Base-by-base conservation (phyloP, 352 stramenopile genomes). In the Albugo laibachii region DNA sequence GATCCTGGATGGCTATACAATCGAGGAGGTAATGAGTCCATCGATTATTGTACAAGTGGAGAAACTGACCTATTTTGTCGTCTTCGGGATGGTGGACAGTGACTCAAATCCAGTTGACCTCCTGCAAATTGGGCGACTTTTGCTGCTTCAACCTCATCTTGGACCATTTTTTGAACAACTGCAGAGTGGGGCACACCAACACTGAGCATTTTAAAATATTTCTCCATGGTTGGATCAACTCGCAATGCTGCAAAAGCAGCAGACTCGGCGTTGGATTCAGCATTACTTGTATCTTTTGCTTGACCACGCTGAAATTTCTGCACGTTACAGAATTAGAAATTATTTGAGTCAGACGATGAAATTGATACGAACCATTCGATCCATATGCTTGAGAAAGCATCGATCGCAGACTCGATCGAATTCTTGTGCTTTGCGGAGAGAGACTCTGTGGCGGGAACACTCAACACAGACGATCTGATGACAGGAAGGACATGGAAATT, bases 161-260 rank as follows among this genome's bases (percentile, higher is more conserved):
- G 71, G 8, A 66, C 56, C 73, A 89, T 89, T 54, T 89, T 88
- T 48, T 86, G 73, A 27, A 61, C 63, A 5, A 89, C 66, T 5
- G 66, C 73, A 13, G 61, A 80, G 0, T 62, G 54, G 16, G 71
- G 69, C 39, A 89, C 76, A 12, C 76, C 76, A 41, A 86, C 82
- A 10, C 54, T 61, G 20, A 89, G 62, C 76, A 89, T 86, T 42
- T 83, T 86, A 54, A 89, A 86, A 44, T 89, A 89, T 24, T 86
- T 89, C 6, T 71, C 67, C 67, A 86, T 80, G 14, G 58, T 57
- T n/a, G 66, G 58, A 45, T 89, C 69, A 6, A 41, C 48, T 12
- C 64, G 57, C 40, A 89, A 55, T 2, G 69, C 61, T 37, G 69
- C 55, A 45, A 78, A 83, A 36, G 61, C 70, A 10, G 61, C 53